These are phyloP conservation scores for Metschnikowia bowlesiae DNA, from an alignment of 805 yeast species.

Conservation along the genomic window DNA sequence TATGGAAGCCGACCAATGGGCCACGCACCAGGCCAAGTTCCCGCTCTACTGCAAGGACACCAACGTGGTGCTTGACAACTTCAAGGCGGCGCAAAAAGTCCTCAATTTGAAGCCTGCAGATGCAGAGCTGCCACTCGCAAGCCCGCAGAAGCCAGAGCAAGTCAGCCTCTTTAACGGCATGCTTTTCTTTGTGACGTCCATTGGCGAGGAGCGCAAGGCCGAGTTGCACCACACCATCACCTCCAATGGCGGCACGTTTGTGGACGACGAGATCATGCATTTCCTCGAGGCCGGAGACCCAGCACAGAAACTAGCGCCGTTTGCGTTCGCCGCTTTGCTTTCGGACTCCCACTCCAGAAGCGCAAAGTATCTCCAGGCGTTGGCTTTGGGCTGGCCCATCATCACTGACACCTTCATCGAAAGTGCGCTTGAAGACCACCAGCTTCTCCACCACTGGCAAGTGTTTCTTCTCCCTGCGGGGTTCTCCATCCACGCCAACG, in stretches of 20 bases:
- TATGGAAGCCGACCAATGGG: slow-evolving; percentile 40
- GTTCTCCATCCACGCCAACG: slow-evolving; percentile 43
- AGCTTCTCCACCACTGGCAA: slow-evolving; percentile 38
- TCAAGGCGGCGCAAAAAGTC: slow-evolving; percentile 6
- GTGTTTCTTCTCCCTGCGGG: slow-evolving; percentile 72
- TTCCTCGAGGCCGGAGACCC: slow-evolving; percentile 13
- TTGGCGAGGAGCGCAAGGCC: slow-evolving; percentile 29
- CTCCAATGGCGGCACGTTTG: slow-evolving; percentile 38
- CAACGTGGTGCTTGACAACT: slow-evolving; percentile 19
- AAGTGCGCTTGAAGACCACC: slow-evolving; percentile 39
- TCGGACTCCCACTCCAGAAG: slow-evolving; percentile 59
- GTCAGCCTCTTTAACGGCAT: slow-evolving; percentile 12
- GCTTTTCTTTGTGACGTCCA: slow-evolving; percentile 35
- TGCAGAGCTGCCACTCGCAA: neutral
- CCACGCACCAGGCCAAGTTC: slow-evolving; percentile 32
- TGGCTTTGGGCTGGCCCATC: slow-evolving; percentile 86
- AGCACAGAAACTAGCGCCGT: slow-evolving; percentile 22
- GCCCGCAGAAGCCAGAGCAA: slow-evolving; percentile 3
- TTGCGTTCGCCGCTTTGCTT: slow-evolving; percentile 61
- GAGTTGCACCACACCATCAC: slow-evolving; percentile 32
- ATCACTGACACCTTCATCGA: slow-evolving; percentile 53
- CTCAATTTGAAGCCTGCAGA: neutral
- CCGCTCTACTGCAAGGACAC: slow-evolving; percentile 18
- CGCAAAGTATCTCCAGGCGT: slow-evolving; percentile 68
- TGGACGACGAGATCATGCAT: slow-evolving; percentile 34